Evolutionary conservation across 805 yeast species (phyloP).

Genomic region (Myxozyma udenii): DNA sequence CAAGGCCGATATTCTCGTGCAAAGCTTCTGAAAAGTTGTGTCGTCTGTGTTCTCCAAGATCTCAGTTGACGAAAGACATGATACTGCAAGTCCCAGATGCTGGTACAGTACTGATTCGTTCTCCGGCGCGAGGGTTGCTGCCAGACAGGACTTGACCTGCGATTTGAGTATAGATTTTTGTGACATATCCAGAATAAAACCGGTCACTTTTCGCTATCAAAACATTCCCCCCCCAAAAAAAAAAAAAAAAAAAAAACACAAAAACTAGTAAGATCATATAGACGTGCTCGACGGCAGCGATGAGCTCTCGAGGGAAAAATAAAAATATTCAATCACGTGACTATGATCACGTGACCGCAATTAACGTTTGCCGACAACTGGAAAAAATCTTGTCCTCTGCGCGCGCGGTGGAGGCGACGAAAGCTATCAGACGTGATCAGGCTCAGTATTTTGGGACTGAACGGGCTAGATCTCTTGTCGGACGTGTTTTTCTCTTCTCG

Average conservation of each 20-base stretch:
- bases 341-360: background rate
- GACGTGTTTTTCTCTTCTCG: background rate
- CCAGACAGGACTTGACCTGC: constrained; percentile 15
- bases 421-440: too few relatives aligned
- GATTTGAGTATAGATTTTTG: background rate
- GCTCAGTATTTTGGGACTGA: too few relatives aligned
- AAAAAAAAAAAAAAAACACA: background rate
- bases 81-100: constrained; percentile 14
- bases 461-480: too few relatives aligned
- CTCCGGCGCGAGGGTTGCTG: constrained; percentile 15
- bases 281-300: too few relatives aligned
- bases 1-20: constrained; percentile 25
- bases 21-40: constrained; percentile 18
- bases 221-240: too few relatives aligned
- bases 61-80: constrained; percentile 10
- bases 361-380: too few relatives aligned
- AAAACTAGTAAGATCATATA: too few relatives aligned
- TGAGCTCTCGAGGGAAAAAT: too few relatives aligned
- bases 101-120: constrained; percentile 9
- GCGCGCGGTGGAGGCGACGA: too few relatives aligned
- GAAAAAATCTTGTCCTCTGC: too few relatives aligned
- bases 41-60: constrained; percentile 9
- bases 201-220: too few relatives aligned
- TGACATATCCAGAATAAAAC: too few relatives aligned
- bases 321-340: background rate